Evolutionary conservation across 805 yeast genomes (phyloP).

Genomic region (Yamadazyma tumulicola): DNA sequence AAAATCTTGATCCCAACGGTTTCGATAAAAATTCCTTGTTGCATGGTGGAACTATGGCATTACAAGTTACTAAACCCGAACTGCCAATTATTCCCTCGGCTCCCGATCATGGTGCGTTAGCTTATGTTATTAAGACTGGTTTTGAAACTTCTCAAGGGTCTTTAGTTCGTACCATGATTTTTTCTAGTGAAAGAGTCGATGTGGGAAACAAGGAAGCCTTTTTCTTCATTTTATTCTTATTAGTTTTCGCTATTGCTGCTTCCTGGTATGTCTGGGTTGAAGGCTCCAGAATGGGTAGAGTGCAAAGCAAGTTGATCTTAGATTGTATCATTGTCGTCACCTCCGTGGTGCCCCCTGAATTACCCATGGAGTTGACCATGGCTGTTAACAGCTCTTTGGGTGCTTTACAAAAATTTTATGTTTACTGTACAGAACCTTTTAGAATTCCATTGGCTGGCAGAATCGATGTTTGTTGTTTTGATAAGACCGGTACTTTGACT

Average conservation of each 20-base stretch:
- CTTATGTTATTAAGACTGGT: conserved; percentile 90
- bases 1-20: conserved; percentile 69
- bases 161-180: conserved; percentile 95
- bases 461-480: conserved; percentile 97
- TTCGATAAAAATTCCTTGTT: conserved; percentile 83
- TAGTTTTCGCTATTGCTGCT: conserved; percentile 90
- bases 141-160: conserved; percentile 98
- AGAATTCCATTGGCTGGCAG: conserved; percentile 97
- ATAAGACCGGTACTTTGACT: conserved; percentile 96
- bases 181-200: conserved; percentile 92
- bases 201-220: conserved; percentile 95
- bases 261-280: conserved; percentile 98
- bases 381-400: conserved; percentile 92
- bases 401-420: conserved; percentile 80
- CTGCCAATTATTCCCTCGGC: conserved; percentile 51
- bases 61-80: conserved; percentile 80
- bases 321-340: conserved; percentile 96
- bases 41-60: conserved; percentile 94
- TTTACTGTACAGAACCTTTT: conserved; percentile 97
- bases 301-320: conserved; percentile 86
- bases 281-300: conserved; percentile 93
- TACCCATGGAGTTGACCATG: conserved; percentile 98
- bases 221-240: conserved; percentile 83
- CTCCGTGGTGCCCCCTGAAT: conserved; percentile 97
- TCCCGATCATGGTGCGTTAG: conserved; percentile 91